Evolutionary conservation across 1,284 basidiomycete genomes (phyloP), one percentile per base, ranked within the genome.

Genomic region (Ganoderma leucocontextum): DNA sequence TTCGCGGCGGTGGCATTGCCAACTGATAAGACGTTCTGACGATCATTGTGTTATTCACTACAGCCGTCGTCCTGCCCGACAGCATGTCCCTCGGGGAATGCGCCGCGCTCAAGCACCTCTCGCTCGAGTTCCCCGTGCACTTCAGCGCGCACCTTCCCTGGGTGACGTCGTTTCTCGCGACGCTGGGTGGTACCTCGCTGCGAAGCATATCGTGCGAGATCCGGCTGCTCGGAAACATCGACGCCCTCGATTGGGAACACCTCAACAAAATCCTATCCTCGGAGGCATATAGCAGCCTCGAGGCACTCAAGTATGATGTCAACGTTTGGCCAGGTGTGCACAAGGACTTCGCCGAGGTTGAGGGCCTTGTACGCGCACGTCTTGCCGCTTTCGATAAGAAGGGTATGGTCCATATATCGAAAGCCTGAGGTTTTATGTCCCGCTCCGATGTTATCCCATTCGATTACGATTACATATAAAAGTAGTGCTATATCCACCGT

Each of bases 151-250:
- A 64, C 41, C 64, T 78, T 25, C 74, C 77, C 0, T 78, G 78
- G 77, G 73, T 78, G 33, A 70, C 73, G 52, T 49, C 72, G 29
- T 66, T 77, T n/a, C 69, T 78, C 10, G 39, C 67, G 22, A 71
- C 73, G 47, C 66, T 76, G 36, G 47, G 17, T 57, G 25, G 12
- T 4, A 53, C 49, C 41, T 53, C 58, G 38, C 58, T 59, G n/a
- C 66, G 66, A 25, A 57, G 58, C 22, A 35, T 70, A 52, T 63
- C 73, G 44, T 62, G 68, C 60, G 62, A 68, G 49, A 60, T 78
- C 42, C 74, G 77, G n/a, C 70, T 79, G 35, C 71, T 79, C 58
- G 78, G 78, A 8, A 62, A 64, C 44, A 61, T 78, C 49, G 72
- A 74, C 60, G 72, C 70, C n/a, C 66, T 78, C 41, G 75, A 78